Conservation (phyloP, 306 rosid genomes). For the Trichosanthes truncata region DNA sequence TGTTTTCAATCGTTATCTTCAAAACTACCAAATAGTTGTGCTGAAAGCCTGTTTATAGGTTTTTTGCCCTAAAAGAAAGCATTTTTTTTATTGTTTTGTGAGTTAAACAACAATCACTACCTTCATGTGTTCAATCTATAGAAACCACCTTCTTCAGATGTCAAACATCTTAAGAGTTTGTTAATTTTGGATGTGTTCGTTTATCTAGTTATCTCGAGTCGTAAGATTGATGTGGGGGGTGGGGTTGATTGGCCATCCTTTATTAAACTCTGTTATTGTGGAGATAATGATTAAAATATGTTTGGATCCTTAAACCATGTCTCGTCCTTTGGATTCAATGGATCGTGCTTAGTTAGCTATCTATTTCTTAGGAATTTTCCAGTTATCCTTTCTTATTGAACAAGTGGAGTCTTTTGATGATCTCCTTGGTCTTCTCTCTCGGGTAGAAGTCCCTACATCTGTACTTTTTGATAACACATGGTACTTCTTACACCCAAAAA, state of each 20-base stretch:
- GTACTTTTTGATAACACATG: neutral
- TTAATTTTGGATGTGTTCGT: neutral
- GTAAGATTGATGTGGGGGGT: too few relatives aligned
- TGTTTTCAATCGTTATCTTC: neutral
- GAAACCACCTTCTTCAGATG: neutral
- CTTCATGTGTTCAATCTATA: neutral
- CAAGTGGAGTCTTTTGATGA: neutral
- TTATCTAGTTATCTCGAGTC: neutral
- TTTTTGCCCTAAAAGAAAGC: too few relatives aligned
- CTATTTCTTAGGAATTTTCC: neutral
- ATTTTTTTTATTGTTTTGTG: neutral
- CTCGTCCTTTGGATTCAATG: neutral
- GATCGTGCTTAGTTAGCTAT: neutral
- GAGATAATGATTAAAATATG: neutral
- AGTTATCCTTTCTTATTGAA: neutral
- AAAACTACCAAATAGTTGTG: neutral
- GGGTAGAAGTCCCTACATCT: neutral
- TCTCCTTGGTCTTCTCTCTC: neutral
- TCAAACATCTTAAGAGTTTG: neutral
- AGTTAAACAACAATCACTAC: neutral
- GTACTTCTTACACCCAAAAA: neutral
- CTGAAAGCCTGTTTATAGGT: neutral
- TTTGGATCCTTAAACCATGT: neutral
- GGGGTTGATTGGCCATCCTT: neutral
- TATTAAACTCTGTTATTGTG: neutral